A percentile compares a stretch with the other conserved stretches of the same genome.
Conservation (phyloP, 805 yeast genomes). For the Ascoidea tarda region DNA sequence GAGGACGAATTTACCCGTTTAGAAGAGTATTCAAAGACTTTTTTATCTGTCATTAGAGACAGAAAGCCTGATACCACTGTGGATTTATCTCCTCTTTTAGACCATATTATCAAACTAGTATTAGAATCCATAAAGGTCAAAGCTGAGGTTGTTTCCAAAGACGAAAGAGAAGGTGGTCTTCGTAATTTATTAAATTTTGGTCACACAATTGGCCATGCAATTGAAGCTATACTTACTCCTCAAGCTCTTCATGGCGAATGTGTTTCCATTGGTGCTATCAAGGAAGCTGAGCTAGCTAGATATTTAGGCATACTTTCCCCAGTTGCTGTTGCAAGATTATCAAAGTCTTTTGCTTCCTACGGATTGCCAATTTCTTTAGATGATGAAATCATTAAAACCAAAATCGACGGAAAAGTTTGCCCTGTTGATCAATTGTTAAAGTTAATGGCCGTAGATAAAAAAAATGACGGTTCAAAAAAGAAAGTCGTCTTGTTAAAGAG, state of each 20-base stretch:
- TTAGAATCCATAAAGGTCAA: slow-evolving; percentile 79
- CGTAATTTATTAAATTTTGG: slow-evolving; percentile 91
- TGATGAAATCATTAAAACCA: slow-evolving; percentile 56
- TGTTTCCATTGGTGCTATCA: slow-evolving; percentile 92
- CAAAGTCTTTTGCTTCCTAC: slow-evolving; percentile 73
- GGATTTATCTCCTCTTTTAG: slow-evolving; percentile 54
- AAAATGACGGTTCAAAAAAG: slow-evolving; percentile 86
- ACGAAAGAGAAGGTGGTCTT: slow-evolving; percentile 91
- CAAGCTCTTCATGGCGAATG: slow-evolving; percentile 97
- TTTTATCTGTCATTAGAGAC: slow-evolving; percentile 48
- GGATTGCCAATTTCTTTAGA: slow-evolving; percentile 70
- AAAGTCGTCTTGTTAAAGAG: slow-evolving; percentile 71
- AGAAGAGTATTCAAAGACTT: slow-evolving; percentile 58
- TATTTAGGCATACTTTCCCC: slow-evolving; percentile 81
- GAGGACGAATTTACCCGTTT: slow-evolving; percentile 76
- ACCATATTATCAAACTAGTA: slow-evolving; percentile 67
- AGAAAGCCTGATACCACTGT: slow-evolving; percentile 30
- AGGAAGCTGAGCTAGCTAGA: slow-evolving; percentile 92
- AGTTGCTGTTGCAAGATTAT: slow-evolving; percentile 82
- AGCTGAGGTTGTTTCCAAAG: slow-evolving; percentile 85
- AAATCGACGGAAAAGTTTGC: slow-evolving; percentile 55
- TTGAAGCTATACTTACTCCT: slow-evolving; percentile 94
- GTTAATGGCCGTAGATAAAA: slow-evolving; percentile 93
- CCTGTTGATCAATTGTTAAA: slow-evolving; percentile 63
- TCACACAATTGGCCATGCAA: slow-evolving; percentile 96